Evolutionary conservation across 1,284 basidiomycete species (phyloP), one percentile per base, ranked within the genome.

Genomic region (Puccinia hordei): DNA sequence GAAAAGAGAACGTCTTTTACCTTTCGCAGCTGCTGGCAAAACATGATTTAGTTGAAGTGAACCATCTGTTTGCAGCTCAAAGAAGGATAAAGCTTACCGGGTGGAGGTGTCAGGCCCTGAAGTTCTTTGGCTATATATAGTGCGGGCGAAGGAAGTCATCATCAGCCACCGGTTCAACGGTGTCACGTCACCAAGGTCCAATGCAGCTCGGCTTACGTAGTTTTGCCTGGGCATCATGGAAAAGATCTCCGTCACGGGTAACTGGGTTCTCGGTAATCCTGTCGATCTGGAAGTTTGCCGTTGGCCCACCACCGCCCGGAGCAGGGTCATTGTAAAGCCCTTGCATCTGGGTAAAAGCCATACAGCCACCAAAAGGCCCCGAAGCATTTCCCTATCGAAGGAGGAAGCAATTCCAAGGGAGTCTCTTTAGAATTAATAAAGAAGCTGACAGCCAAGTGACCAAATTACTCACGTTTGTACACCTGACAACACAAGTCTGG

Each of bases 331-430:
- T 77, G 46, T 30, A 77, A 12, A 77, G 49, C 12, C 74, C 74
- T 68, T 77, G 74, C 44, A 65, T 33, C 41, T 78, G 76, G n/a
- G 76, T 78, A n/a, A 78, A 78, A 12, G 66, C 76, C 76, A 78
- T 78, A 22, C 76, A 78, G 51, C 76, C 76, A 9, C 76, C 76
- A 53, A 59, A 78, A 8, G 76, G 76, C 2, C 76, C 76, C 19
- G n/a, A 38, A 35, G 49, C 41, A 49, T 65, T 66, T 1, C 22
- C 53, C 76, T 78, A n/a, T 17, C 5, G 46, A 24, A 30, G 51
- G 1, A 53, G 12, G n/a, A n/a, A n/a, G n/a, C n/a, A n/a, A 41
- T 15, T 12, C 53, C 17, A 65, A 46, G 27, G 6, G 53, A 38
- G 19, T 17, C 41, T 38, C 38, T 8, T 24, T 12, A 41, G 17